A percentile compares a stretch with the other conserved stretches of the same genome.
Evolutionary conservation across 495 filamentous ascomycete species (phyloP).

Genomic region (Stereocaulon alpinum): DNA sequence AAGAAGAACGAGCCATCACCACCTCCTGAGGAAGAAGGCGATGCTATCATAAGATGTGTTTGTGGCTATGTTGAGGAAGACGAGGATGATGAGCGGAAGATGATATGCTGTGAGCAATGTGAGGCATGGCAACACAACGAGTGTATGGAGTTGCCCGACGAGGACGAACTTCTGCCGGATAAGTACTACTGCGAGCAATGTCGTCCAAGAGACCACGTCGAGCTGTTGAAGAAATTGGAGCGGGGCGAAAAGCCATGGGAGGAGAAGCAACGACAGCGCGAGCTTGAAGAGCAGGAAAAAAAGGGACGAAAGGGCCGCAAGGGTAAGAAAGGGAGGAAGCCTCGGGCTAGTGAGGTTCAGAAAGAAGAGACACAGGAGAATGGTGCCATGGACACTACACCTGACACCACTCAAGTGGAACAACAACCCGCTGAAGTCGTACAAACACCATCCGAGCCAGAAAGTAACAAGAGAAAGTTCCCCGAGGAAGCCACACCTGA

Average conservation of each 20-base stretch:
- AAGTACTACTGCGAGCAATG: constrained; percentile 89
- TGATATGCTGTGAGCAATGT: constrained; percentile 87
- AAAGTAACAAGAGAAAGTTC: constrained; percentile 34
- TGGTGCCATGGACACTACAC: constrained; percentile 21
- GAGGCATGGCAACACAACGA: constrained; percentile 93
- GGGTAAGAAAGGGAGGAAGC: constrained; percentile 23
- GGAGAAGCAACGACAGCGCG: constrained; percentile 45
- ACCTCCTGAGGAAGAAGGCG: constrained; percentile 52
- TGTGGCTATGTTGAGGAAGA: constrained; percentile 83
- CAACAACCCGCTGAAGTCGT: constrained; percentile 5
- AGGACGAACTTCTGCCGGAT: constrained; percentile 60
- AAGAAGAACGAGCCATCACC: constrained; percentile 41
- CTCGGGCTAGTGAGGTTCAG: constrained; percentile 32
- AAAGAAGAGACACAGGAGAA: constrained; percentile 19
- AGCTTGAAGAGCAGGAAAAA: constrained; percentile 41
- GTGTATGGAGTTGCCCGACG: constrained; percentile 79
- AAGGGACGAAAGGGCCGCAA: constrained; percentile 36
- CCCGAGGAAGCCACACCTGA: constrained; percentile 28
- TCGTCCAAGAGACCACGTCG: constrained; percentile 67
- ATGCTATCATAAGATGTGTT: constrained; percentile 80
- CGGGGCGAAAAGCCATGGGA: constrained; percentile 84
- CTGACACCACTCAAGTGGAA: constrained; percentile 7
- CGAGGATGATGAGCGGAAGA: constrained; percentile 66
- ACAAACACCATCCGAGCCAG: constrained; percentile 1
- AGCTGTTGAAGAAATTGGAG: constrained; percentile 59